These are phyloP conservation scores for Lathyrus sativus DNA, from an alignment of 306 rosid species.

Conservation along the genomic window DNA sequence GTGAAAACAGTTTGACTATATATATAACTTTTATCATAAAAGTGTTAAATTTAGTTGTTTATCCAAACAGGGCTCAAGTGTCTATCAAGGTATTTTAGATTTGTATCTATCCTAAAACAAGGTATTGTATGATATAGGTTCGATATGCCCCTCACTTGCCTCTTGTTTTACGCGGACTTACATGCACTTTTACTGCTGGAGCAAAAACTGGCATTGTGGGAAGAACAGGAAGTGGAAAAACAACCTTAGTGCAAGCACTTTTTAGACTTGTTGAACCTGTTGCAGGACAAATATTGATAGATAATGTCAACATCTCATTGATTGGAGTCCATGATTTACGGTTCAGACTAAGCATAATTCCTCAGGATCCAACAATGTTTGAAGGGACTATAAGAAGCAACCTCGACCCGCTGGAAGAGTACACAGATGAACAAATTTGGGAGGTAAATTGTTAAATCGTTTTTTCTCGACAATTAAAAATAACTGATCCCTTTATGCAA, in stretches of 20 bases:
- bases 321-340: constrained; percentile 77
- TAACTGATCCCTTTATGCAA: constrained; percentile 12
- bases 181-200: constrained; percentile 72
- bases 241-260: constrained; percentile 77
- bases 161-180: constrained; percentile 73
- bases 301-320: constrained; percentile 52
- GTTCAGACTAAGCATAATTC: constrained; percentile 77
- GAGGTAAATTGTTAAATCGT: constrained; percentile 53
- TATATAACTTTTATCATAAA: no score
- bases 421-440: constrained; percentile 80
- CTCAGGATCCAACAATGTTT: constrained; percentile 98
- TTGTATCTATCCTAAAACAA: neutral
- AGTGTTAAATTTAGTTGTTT: no score
- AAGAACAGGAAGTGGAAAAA: constrained; percentile 84
- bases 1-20: no score
- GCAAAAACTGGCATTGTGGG: constrained; percentile 84
- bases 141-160: constrained; percentile 88
- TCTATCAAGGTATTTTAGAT: neutral
- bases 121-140: constrained; percentile 47
- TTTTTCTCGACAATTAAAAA: constrained; percentile 28
- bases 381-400: constrained; percentile 85
- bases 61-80: neutral
- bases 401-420: constrained; percentile 83
- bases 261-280: constrained; percentile 74
- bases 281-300: constrained; percentile 68